Evolutionary conservation across 805 yeast genomes (phyloP).

Genomic region (Diddensiella caesifluorescens): DNA sequence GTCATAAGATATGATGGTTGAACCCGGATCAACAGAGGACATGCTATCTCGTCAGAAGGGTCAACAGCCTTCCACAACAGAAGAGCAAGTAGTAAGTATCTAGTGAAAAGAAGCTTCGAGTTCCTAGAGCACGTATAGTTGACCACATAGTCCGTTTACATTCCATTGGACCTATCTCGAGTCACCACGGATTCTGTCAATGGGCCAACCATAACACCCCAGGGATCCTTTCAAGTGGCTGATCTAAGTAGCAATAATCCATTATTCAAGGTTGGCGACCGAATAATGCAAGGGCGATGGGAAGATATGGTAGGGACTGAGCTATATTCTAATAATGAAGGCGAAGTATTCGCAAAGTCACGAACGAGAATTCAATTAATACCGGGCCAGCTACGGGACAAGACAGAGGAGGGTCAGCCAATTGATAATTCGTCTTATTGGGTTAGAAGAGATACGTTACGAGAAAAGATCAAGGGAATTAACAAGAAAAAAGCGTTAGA

Average conservation of each 20-base stretch:
- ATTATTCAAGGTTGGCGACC: conserved; percentile 50
- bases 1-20: conserved; percentile 41
- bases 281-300: conserved; percentile 73
- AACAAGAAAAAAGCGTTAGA: conserved; percentile 2
- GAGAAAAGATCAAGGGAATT: conserved; percentile 12
- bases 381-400: conserved; percentile 13
- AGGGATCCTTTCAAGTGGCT: conserved; percentile 46
- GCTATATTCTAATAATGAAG: conserved; percentile 34
- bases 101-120: neutral
- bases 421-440: conserved; percentile 1
- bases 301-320: conserved; percentile 74
- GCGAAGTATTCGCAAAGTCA: conserved; percentile 25
- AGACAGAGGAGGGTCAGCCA: conserved; percentile 7
- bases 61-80: conserved; percentile 9
- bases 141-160: conserved; percentile 37
- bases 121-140: neutral
- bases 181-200: conserved; percentile 10
- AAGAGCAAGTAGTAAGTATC: conserved; percentile 12
- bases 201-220: conserved; percentile 31
- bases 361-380: conserved; percentile 25
- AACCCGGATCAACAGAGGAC: conserved; percentile 89
- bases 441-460: conserved; percentile 5
- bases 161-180: conserved; percentile 45
- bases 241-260: conserved; percentile 55
- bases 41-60: conserved; percentile 34